These are phyloP conservation scores for Leccinum variicolor DNA, from an alignment of 768 basidiomycete species.

Conservation along the genomic window DNA sequence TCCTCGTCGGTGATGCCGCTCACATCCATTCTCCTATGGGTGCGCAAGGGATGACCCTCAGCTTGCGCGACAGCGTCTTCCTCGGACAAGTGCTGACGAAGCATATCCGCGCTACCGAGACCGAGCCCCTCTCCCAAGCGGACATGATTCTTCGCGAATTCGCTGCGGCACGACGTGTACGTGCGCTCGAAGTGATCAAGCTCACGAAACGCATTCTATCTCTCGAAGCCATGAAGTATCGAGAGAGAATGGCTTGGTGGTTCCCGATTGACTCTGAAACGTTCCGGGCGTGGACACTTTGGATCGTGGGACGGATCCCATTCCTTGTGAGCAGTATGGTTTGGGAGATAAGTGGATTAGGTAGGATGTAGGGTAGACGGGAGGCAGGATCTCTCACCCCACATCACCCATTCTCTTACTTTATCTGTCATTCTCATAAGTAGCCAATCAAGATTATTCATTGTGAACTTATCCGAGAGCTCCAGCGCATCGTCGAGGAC, in stretches of 20 bases:
- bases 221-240: slow-evolving; percentile 16
- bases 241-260: slow-evolving; percentile 13
- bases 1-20: slow-evolving; percentile 30
- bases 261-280: slow-evolving; percentile 25
- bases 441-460: too few species aligned
- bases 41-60: too few species aligned
- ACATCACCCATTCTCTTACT: neutral
- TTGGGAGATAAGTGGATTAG: slow-evolving; percentile 22
- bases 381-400: too few species aligned
- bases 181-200: slow-evolving; percentile 40
- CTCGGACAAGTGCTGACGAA: slow-evolving; percentile 40
- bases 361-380: slow-evolving; percentile 9
- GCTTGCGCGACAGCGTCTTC: slow-evolving; percentile 17
- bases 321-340: slow-evolving; percentile 8
- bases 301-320: slow-evolving; percentile 16
- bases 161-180: slow-evolving; percentile 34
- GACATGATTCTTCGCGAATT: slow-evolving; percentile 36
- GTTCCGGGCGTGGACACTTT: slow-evolving; percentile 25
- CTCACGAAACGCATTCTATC: slow-evolving; percentile 36
- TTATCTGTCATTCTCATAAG: too few species aligned
- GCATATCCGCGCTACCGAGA: slow-evolving; percentile 26
- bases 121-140: slow-evolving; percentile 6
- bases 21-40: too few species aligned
- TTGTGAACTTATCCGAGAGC: too few species aligned
- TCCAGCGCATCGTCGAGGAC: too few species aligned